Evolutionary conservation across 495 filamentous ascomycete species (phyloP).

Genomic region (Penicillium ucsense): DNA sequence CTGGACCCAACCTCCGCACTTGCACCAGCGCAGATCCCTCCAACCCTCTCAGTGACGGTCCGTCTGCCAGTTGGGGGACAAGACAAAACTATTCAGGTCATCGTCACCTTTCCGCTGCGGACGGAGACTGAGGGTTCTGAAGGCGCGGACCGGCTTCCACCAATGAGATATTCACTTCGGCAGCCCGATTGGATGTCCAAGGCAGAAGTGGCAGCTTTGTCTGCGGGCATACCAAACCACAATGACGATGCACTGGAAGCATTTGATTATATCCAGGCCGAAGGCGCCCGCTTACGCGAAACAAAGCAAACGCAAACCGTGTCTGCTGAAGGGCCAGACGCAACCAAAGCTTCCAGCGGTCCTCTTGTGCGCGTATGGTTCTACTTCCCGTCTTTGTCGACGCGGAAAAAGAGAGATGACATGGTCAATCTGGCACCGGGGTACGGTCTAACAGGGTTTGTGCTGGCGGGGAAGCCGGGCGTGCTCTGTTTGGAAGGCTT

Average conservation of each 20-base stretch:
- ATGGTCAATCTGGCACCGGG: constrained; percentile 28
- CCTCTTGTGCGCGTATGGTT: constrained; percentile 32
- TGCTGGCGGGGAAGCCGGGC: constrained; percentile 31
- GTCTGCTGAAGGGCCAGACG: neutral
- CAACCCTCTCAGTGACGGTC: constrained; percentile 18
- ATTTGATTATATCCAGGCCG: constrained; percentile 25
- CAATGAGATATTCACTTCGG: constrained; percentile 23
- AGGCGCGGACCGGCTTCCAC: constrained; percentile 16
- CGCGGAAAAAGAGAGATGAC: constrained; percentile 27
- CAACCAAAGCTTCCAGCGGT: neutral
- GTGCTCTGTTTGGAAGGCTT: constrained; percentile 30
- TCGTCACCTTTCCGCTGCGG: constrained; percentile 25
- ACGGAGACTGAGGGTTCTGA: constrained; percentile 6
- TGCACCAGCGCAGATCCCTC: constrained; percentile 12
- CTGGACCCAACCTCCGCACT: constrained; percentile 8
- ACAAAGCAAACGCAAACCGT: constrained; percentile 6
- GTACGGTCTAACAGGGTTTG: constrained; percentile 29
- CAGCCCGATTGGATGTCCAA: constrained; percentile 36
- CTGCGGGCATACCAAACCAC: constrained; percentile 15
- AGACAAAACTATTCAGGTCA: constrained; percentile 24
- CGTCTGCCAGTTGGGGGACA: constrained; percentile 17
- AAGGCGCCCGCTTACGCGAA: constrained; percentile 18
- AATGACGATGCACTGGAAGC: constrained; percentile 22
- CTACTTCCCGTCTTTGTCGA: constrained; percentile 34
- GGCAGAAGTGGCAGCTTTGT: constrained; percentile 22